Percentiles rank a stretch among this genome's conserved stretches.
Evolutionary conservation across 1,284 basidiomycete species (phyloP).

Genomic region (Apiotrichum domesticum): DNA sequence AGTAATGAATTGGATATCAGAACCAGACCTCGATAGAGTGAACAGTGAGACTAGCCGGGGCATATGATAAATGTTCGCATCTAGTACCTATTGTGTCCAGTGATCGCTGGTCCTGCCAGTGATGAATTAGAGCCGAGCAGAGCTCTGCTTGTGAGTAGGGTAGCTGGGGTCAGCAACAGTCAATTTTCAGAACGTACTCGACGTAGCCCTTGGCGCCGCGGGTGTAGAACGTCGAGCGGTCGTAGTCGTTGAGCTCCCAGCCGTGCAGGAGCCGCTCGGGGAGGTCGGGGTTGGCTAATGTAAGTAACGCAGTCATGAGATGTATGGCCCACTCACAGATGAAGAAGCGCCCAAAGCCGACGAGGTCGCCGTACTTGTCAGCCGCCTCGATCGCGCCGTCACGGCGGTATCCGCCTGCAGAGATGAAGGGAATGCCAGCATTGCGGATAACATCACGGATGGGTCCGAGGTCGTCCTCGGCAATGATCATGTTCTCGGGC

Average conservation of each 20-base stretch:
- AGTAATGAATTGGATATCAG: too few species aligned
- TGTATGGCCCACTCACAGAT: slow-evolving; percentile 40
- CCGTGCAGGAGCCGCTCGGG: slow-evolving; percentile 48
- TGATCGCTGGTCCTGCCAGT: too few species aligned
- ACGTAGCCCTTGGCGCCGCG: slow-evolving; percentile 21
- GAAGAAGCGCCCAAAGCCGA: slow-evolving; percentile 53
- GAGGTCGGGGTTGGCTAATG: slow-evolving; percentile 52
- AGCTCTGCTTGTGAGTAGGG: not conserved
- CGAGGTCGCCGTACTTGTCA: slow-evolving; percentile 45
- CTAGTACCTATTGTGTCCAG: too few species aligned
- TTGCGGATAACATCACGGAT: slow-evolving; percentile 22
- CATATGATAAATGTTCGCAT: too few species aligned
- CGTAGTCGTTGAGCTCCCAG: slow-evolving; percentile 37
- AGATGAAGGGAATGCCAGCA: slow-evolving; percentile 46
- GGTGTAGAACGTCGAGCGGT: slow-evolving; percentile 33
- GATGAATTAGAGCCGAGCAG: not conserved
- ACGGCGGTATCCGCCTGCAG: slow-evolving; percentile 51
- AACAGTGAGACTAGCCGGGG: too few species aligned
- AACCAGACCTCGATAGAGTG: too few species aligned
- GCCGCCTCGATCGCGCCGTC: slow-evolving; percentile 29
- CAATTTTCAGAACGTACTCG: slow-evolving; percentile 11
- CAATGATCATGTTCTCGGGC: slow-evolving; percentile 5
- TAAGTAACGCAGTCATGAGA: not conserved
- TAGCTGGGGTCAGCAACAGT: not conserved
- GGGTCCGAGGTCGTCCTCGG: slow-evolving; percentile 19